Evolutionary conservation across 2,329 filamentous ascomycete species (phyloP), one percentile per base, ranked within the genome.

Genomic region (Tricladium varicosporioides): DNA sequence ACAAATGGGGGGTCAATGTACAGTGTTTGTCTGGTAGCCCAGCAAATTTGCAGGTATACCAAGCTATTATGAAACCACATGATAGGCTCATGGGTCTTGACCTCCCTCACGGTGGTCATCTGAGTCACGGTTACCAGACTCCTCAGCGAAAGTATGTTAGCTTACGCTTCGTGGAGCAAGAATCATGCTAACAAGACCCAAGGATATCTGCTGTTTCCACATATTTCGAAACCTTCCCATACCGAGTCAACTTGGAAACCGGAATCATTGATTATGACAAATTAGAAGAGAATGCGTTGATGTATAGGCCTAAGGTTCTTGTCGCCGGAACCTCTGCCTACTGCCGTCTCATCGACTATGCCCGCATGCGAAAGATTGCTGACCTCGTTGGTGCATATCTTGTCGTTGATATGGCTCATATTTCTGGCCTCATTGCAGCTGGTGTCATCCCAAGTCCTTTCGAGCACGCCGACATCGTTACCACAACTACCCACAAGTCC

Each of bases 181-280:
- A 45, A 43, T 42, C 14, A 31, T 54, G 51, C 60, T 67, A 57
- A 69, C 19, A 15, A 46, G 47, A 19, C 19, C 31, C 27, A 58
- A 87, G 82, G 80, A 99, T 99, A 76, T 97, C 93, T 54, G 92
- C 92, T 59, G 89, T 99, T 68, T 97, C 93, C 42, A 97, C 93
- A 71, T 99, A 99, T 84, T 99, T 97, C 73, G 93, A 99, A 83
- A 99, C 94, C 59, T 88, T 99, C 77, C 94, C 94, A 55, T 99
- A 99, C 83, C 87, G 92, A 61, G 88, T 97, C 62, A 81, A 94
- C 75, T 83, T 90, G 67, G 84, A 89, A 70, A 97, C 94, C 32
- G 94, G 94, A 67, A 86, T 97, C 75, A 99, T 99, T 71, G 94
- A 99, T 78, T 99, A 99, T 76, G 91, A 96, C 69, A 85, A 84